Conservation (phyloP, 345 rosid genomes). For the Eucalyptus polybractea region DNA sequence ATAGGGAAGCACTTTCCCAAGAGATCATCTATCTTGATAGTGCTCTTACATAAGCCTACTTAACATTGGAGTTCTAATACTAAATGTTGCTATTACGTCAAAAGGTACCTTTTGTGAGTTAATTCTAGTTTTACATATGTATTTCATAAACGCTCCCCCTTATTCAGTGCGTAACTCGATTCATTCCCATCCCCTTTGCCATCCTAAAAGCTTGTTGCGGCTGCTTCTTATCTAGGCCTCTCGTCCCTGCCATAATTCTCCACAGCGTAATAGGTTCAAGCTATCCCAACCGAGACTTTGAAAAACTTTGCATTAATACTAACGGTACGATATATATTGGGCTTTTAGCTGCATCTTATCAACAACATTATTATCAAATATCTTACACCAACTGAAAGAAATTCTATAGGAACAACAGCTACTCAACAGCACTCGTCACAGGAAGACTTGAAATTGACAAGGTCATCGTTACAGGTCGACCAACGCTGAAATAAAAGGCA, state of each 20-base stretch:
- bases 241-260: neutral
- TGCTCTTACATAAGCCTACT: neutral
- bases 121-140: neutral
- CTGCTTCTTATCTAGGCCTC: neutral
- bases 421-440: neutral
- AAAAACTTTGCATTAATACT: too few relatives aligned
- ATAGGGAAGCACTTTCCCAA: too few relatives aligned
- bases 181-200: neutral
- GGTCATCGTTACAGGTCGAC: neutral
- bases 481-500: neutral
- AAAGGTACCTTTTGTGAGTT: neutral
- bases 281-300: too few relatives aligned
- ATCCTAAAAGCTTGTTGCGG: neutral
- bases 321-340: neutral
- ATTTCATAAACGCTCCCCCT: neutral
- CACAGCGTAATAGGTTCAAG: too few relatives aligned
- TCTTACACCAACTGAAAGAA: neutral
- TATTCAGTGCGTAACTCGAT: rapidly evolving
- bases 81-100: too few relatives aligned
- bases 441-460: neutral
- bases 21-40: too few relatives aligned
- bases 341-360: neutral
- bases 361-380: neutral
- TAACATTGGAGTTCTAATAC: neutral
- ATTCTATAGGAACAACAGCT: neutral